These are phyloP conservation scores for Curvularia lunata DNA, from an alignment of 2,329 filamentous ascomycete species.

Conservation along the genomic window DNA sequence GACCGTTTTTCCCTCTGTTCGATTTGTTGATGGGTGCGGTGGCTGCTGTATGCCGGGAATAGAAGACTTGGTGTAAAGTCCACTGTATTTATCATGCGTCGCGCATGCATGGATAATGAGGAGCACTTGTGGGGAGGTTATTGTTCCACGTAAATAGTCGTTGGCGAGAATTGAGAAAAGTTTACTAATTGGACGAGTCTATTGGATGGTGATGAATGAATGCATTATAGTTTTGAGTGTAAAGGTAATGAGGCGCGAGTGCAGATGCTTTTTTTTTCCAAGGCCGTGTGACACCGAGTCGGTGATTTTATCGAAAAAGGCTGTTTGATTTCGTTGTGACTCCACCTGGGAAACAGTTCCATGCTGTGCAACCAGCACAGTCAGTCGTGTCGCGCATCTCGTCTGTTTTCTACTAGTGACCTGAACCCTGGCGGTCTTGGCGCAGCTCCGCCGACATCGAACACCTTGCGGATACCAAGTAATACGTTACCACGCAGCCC, in stretches of 20 bases:
- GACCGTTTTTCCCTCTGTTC: conserved; percentile 40
- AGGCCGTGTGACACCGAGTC: neutral
- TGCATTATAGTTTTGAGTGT: neutral
- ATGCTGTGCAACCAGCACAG: conserved; percentile 11
- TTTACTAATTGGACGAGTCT: conserved; percentile 10
- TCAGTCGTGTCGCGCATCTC: conserved; percentile 30
- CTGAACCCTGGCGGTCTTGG: conserved; percentile 41
- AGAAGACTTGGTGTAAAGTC: conserved; percentile 26
- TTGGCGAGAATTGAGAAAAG: conserved; percentile 39
- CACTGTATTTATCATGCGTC: conserved; percentile 34
- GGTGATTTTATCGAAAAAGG: too few relatives aligned
- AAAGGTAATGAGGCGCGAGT: neutral
- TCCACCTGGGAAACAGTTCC: neutral
- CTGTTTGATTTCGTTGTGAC: too few relatives aligned
- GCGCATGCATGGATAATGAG: conserved; percentile 22
- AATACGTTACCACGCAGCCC: conserved; percentile 7
- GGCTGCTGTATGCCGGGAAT: conserved; percentile 20
- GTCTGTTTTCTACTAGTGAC: conserved; percentile 30
- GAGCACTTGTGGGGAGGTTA: conserved; percentile 39
- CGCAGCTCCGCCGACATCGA: conserved; percentile 29
- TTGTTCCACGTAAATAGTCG: conserved; percentile 40
- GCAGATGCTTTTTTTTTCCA: neutral
- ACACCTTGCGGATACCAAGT: conserved; percentile 28
- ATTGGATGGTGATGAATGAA: neutral
- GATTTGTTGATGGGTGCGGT: conserved; percentile 25